A percentile compares a stretch with the other conserved stretches of the same genome.
Evolutionary conservation across 768 basidiomycete species (phyloP).

Genomic region (Clathrus columnatus): DNA sequence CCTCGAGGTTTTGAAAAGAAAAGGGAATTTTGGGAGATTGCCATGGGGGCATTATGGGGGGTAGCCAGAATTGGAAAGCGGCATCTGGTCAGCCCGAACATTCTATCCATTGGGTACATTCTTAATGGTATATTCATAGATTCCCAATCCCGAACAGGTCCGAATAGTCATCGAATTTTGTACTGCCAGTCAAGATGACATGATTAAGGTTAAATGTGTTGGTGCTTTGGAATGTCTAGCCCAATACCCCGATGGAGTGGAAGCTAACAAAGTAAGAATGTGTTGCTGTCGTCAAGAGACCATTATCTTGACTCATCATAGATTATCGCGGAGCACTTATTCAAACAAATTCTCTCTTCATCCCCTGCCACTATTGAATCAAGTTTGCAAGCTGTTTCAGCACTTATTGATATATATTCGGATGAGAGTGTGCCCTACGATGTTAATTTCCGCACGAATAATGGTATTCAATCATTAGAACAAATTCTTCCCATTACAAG

Average conservation of each 20-base stretch:
- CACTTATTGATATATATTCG: conserved; percentile 87
- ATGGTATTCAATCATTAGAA: conserved; percentile 45
- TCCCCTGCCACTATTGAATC: conserved; percentile 52
- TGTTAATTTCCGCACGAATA: conserved; percentile 61
- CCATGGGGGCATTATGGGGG: conserved; percentile 82
- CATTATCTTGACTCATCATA: conserved; percentile 18
- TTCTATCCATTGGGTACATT: neutral
- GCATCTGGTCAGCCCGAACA: conserved; percentile 36
- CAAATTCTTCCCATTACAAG: conserved; percentile 55
- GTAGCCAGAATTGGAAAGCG: conserved; percentile 71
- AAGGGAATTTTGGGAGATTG: conserved; percentile 70
- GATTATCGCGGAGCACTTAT: conserved; percentile 56
- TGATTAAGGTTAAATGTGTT: conserved; percentile 65
- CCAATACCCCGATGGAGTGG: conserved; percentile 51
- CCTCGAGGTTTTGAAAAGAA: conserved; percentile 59
- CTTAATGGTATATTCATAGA: conserved; percentile 27
- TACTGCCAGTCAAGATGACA: conserved; percentile 43
- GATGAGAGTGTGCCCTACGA: conserved; percentile 80
- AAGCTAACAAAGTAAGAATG: conserved; percentile 51
- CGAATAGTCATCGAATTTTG: conserved; percentile 59
- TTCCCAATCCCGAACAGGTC: conserved; percentile 52
- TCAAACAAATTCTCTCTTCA: conserved; percentile 35
- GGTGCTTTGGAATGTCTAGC: conserved; percentile 84
- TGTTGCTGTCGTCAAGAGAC: neutral
- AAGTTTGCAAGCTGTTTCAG: conserved; percentile 68